phyloP scores from a whole-genome alignment of 2,329 filamentous ascomycete genomes.

The Fusarium sp. region DNA sequence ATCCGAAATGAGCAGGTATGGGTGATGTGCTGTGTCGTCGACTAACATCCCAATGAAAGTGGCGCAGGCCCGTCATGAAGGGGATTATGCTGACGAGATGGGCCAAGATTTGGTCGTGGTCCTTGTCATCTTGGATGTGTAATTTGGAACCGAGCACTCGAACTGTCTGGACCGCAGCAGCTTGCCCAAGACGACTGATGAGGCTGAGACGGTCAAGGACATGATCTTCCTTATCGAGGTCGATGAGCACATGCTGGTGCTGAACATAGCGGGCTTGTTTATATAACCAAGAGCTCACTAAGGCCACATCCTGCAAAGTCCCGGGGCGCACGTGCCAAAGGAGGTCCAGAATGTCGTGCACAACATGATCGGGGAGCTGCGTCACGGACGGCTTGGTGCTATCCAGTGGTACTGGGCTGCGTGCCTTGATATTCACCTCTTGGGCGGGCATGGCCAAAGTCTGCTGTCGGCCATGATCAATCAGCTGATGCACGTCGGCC shows the following conservation, averaged over 20 bases:
- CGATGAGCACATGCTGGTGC: slow-evolving; percentile 1
- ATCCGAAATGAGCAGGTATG: background rate
- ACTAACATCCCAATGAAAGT: slow-evolving; percentile 1
- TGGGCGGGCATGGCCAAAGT: background rate
- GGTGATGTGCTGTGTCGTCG: background rate
- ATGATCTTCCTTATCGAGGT: background rate
- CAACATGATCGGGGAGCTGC: background rate
- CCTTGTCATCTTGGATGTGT: background rate
- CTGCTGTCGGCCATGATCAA: background rate
- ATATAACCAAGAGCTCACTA: slow-evolving; percentile 6
- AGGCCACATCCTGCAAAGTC: background rate
- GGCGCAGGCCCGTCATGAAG: background rate
- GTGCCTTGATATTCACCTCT: background rate
- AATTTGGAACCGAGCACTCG: background rate
- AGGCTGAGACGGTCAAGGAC: background rate
- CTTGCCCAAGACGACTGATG: slow-evolving; percentile 3
- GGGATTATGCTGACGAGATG: slow-evolving; percentile 5
- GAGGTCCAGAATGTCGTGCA: background rate
- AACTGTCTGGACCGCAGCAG: background rate
- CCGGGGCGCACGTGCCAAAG: background rate
- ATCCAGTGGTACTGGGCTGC: slow-evolving; percentile 4
- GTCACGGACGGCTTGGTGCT: slow-evolving; percentile 1
- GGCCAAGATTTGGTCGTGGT: background rate
- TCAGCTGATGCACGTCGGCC: background rate
- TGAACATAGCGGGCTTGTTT: background rate